phyloP scores from a whole-genome alignment of 495 filamentous ascomycete genomes.

The Neurospora sp. region DNA sequence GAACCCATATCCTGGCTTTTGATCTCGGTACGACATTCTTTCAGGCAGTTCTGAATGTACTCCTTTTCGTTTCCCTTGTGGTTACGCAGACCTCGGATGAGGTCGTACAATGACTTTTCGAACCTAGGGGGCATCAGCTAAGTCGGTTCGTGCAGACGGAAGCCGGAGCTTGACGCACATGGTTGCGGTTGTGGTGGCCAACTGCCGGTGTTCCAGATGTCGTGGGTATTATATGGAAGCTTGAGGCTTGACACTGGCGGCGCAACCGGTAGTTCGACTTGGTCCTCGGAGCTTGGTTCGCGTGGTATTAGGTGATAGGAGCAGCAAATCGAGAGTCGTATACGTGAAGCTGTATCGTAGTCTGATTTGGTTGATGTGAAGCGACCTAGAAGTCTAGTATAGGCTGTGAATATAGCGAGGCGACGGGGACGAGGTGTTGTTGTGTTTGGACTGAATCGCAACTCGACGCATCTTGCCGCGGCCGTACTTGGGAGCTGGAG shows the following conservation, averaged over 20 bases:
- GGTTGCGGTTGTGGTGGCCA: conserved; percentile 2
- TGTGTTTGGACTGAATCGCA: not conserved
- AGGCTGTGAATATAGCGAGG: not conserved
- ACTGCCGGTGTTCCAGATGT: not conserved
- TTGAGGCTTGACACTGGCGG: not conserved
- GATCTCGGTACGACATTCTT: conserved; percentile 90
- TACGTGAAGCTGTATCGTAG: not conserved
- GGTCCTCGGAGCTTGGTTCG: not conserved
- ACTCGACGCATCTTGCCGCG: not conserved
- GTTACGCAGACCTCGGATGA: conserved; percentile 87
- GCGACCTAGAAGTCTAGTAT: not conserved
- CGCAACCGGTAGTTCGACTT: not conserved
- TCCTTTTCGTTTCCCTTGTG: conserved; percentile 90
- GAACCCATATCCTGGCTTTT: conserved; percentile 84
- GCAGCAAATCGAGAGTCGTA: not conserved
- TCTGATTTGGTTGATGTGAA: not conserved
- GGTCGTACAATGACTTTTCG: conserved; percentile 97
- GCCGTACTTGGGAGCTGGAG: not conserved
- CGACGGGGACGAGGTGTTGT: not conserved
- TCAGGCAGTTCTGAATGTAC: conserved; percentile 81
- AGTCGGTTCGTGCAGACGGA: not conserved
- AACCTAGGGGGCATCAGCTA: conserved; percentile 55
- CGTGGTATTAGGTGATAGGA: not conserved
- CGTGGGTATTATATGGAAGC: not conserved
- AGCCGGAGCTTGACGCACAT: conserved; percentile 11